Percentiles rank a stretch among this genome's conserved stretches.
Evolutionary conservation across 176 grass and related monocot species (phyloP).

Genomic region (Aegilops bicornis): DNA sequence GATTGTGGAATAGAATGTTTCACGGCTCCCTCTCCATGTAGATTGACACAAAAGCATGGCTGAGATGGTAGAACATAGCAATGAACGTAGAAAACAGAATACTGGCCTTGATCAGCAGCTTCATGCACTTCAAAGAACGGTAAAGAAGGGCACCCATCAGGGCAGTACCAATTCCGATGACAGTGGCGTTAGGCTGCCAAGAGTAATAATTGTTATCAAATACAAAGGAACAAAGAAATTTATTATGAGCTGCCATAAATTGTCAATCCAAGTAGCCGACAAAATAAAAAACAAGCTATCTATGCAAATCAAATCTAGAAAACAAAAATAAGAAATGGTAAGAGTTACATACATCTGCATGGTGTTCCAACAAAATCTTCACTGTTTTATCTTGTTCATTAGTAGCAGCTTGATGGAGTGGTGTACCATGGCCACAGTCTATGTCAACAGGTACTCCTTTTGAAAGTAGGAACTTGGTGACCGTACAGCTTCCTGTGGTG

Average conservation of each 20-base stretch:
- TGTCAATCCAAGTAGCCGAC: too few relatives aligned
- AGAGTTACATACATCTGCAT: constrained; percentile 23
- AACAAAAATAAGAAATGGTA: constrained; percentile 5
- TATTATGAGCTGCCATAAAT: too few relatives aligned
- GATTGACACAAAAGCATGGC: neutral
- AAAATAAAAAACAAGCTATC: neutral
- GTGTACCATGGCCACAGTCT: constrained; percentile 29
- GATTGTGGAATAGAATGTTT: neutral
- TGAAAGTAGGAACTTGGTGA: constrained; percentile 20
- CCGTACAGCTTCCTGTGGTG: constrained; percentile 16
- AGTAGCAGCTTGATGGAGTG: neutral
- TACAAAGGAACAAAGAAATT: neutral
- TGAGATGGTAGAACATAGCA: neutral
- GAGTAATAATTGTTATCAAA: neutral
- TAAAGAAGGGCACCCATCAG: constrained; percentile 1
- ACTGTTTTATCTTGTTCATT: constrained; percentile 29
- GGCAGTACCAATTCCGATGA: neutral
- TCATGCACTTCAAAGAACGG: constrained; percentile 44
- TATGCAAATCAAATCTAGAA: neutral
- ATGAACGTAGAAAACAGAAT: neutral
- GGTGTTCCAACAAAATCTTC: constrained; percentile 42
- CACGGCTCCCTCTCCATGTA: neutral
- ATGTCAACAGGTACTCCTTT: constrained; percentile 31
- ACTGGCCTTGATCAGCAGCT: constrained; percentile 45
- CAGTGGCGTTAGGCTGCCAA: constrained; percentile 22